phyloP scores from a whole-genome alignment of 2,329 filamentous ascomycete genomes.

The Kalmusia sp. region DNA sequence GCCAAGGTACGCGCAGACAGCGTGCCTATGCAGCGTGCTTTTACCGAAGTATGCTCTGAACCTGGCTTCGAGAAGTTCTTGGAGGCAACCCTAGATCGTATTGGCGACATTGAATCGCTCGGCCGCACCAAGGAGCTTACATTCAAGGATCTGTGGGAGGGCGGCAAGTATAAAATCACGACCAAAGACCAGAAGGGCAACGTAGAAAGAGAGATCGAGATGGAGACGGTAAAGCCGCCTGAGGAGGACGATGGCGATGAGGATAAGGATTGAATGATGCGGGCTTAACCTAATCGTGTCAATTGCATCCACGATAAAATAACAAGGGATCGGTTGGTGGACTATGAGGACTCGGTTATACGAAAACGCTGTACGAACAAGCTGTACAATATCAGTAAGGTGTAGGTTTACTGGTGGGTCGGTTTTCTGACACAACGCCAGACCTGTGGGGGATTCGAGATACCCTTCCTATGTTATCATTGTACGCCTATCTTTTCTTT shows the following conservation, averaged over 20 bases:
- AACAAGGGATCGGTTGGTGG: not conserved
- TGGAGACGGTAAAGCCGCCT: conserved; percentile 40
- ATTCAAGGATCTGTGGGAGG: conserved; percentile 89
- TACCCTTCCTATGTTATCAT: conserved; percentile 13
- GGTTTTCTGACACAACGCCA: not conserved
- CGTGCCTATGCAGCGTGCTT: conserved; percentile 95
- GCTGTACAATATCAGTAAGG: not conserved
- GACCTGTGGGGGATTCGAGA: not conserved
- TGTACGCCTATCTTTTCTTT: not conserved
- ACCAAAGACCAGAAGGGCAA: conserved; percentile 37
- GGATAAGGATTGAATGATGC: conserved; percentile 14
- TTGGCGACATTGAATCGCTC: conserved; percentile 90
- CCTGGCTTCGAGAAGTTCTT: conserved; percentile 83
- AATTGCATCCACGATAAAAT: not conserved
- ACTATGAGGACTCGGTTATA: not conserved
- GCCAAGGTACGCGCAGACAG: conserved; percentile 91
- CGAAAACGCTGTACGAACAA: conserved; percentile 2
- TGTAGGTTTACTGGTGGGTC: not conserved
- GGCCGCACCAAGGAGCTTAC: conserved; percentile 94
- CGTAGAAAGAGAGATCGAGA: conserved; percentile 37
- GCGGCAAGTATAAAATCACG: conserved; percentile 71
- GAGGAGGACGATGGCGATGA: conserved; percentile 31
- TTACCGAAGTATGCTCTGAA: conserved; percentile 79
- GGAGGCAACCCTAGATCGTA: conserved; percentile 82
- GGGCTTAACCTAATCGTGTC: not conserved